These are phyloP conservation scores for Ophiobolus disseminans DNA, from an alignment of 2,329 filamentous ascomycete genomes.

Conservation along the genomic window DNA sequence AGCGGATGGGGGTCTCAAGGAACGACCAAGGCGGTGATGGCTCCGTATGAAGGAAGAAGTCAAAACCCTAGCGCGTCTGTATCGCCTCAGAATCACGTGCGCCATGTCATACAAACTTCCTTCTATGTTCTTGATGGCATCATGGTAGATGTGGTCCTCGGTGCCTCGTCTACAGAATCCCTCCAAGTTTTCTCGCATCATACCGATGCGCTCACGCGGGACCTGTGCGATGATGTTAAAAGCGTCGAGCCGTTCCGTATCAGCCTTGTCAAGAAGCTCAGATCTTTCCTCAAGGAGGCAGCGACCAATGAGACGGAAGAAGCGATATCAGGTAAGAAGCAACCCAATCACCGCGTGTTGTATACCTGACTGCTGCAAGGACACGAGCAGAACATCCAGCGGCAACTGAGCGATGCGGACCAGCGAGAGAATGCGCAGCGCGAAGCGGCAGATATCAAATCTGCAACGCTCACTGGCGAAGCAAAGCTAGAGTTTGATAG, in stretches of 20 bases:
- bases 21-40: too few relatives aligned
- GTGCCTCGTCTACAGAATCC: neutral
- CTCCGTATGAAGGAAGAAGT: too few relatives aligned
- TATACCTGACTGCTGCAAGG: neutral
- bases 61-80: too few relatives aligned
- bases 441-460: neutral
- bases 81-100: too few relatives aligned
- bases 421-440: neutral
- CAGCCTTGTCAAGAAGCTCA: neutral
- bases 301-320: too few relatives aligned
- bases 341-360: neutral
- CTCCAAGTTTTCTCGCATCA: neutral
- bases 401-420: neutral
- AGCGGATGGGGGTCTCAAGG: too few relatives aligned
- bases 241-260: neutral
- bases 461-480: neutral
- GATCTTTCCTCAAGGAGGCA: neutral
- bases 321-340: neutral
- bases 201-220: neutral
- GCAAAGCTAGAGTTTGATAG: neutral
- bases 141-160: neutral
- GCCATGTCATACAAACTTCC: neutral
- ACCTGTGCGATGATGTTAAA: neutral
- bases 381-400: neutral
- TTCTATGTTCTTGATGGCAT: neutral